Percentiles rank a stretch among this genome's conserved stretches.
phyloP scores from a whole-genome alignment of 495 filamentous ascomycete genomes.

The Evansstolkia leycettana region DNA sequence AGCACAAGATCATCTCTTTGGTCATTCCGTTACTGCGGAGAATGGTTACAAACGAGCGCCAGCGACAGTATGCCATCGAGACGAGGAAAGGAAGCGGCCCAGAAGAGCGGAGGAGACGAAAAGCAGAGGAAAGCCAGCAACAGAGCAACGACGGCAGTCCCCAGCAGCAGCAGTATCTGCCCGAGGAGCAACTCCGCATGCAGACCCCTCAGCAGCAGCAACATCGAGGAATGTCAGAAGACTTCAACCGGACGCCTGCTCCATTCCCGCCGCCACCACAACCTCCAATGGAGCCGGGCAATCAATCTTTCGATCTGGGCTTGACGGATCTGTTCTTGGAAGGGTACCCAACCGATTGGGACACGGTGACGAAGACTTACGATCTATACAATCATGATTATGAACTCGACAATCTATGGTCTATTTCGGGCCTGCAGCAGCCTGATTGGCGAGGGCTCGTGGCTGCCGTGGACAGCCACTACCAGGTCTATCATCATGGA shows the following conservation, averaged over 20 bases:
- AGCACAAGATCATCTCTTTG: conserved; percentile 42
- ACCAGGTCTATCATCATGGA: conserved; percentile 26
- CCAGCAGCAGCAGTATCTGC: conserved; percentile 14
- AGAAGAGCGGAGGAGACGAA: conserved; percentile 31
- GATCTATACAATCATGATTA: conserved; percentile 27
- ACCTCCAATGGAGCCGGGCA: conserved; percentile 6
- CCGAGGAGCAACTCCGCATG: conserved; percentile 24
- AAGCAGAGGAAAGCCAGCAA: conserved; percentile 26
- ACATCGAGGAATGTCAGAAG: conserved; percentile 16
- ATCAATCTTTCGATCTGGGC: conserved; percentile 13
- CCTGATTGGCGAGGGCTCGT: conserved; percentile 34
- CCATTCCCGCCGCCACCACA: conserved; percentile 15
- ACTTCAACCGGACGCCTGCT: conserved; percentile 8
- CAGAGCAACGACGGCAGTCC: conserved; percentile 14
- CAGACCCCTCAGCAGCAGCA: conserved; percentile 4
- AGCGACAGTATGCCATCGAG: conserved; percentile 48
- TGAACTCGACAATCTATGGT: conserved; percentile 32
- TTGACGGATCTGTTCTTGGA: conserved; percentile 26
- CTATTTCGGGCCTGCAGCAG: conserved; percentile 31
- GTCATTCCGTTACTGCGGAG: conserved; percentile 46
- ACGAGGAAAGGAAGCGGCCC: conserved; percentile 37
- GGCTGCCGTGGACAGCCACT: conserved; percentile 36
- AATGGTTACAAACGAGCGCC: conserved; percentile 55
- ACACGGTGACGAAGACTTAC: conserved; percentile 22
- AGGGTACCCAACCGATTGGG: conserved; percentile 29